phyloP scores from a whole-genome alignment of 176 grass and related monocot genomes.

The Carex littledalei region DNA sequence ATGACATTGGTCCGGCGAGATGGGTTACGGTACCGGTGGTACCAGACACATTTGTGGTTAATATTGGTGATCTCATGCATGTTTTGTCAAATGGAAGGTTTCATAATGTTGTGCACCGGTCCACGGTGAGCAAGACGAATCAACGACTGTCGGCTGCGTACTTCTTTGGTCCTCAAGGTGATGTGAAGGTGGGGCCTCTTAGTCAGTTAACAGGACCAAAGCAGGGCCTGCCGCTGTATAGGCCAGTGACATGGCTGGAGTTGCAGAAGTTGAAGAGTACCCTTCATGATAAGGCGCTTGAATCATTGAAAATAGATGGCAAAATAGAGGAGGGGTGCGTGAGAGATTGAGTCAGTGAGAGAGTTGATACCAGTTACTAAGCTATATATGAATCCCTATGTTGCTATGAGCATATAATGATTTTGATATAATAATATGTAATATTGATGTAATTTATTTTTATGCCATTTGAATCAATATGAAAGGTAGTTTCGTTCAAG shows the following conservation, averaged over 20 bases:
- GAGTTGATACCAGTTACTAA: not conserved
- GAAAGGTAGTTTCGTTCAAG: no score
- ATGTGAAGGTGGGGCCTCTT: slow-evolving; percentile 42
- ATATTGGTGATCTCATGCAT: no score
- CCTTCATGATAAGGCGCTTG: not conserved
- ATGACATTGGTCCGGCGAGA: no score
- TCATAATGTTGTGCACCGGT: slow-evolving; percentile 43
- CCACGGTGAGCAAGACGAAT: slow-evolving; percentile 35
- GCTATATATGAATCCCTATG: no score
- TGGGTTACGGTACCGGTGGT: no score
- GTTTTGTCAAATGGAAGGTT: slow-evolving; percentile 53
- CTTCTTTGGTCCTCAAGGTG: slow-evolving; percentile 32
- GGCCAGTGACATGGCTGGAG: slow-evolving; percentile 39
- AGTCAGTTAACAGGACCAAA: not conserved
- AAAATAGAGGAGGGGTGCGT: not conserved
- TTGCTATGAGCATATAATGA: not conserved
- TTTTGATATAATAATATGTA: not conserved
- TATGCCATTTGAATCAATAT: not conserved
- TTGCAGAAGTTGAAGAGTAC: slow-evolving; percentile 24
- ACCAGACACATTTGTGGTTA: no score
- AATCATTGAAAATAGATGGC: not conserved
- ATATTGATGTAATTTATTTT: not conserved
- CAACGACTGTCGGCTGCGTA: slow-evolving; percentile 38
- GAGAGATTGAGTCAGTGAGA: not conserved
- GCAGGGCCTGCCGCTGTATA: slow-evolving; percentile 12